Evolutionary conservation across 2,329 filamentous ascomycete genomes (phyloP).

Genomic region (Neofusicoccum ribis): DNA sequence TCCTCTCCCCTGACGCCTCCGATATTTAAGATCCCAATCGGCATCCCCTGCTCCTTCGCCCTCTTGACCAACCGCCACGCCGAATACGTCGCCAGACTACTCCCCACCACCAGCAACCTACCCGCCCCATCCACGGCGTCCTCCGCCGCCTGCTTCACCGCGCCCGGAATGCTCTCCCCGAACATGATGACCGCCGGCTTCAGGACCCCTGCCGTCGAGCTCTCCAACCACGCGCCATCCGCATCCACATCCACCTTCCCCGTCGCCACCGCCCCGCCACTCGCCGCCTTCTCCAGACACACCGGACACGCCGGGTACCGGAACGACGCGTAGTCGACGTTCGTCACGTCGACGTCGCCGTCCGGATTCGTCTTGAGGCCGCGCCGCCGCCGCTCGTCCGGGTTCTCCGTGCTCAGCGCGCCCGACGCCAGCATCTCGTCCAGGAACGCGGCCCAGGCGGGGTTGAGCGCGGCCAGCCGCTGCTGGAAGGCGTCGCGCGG

Average conservation of each 20-base stretch:
- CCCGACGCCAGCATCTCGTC: slow-evolving; percentile 69
- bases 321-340: slow-evolving; percentile 85
- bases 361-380: slow-evolving; percentile 88
- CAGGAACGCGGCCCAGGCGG: slow-evolving; percentile 79
- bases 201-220: slow-evolving; percentile 69
- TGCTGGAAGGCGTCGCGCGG: slow-evolving; percentile 73
- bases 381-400: slow-evolving; percentile 63
- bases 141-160: slow-evolving; percentile 76
- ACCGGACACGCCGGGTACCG: slow-evolving; percentile 85
- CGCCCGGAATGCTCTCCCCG: slow-evolving; percentile 75
- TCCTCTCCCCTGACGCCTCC: slow-evolving; percentile 81
- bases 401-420: slow-evolving; percentile 76
- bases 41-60: slow-evolving; percentile 78
- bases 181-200: slow-evolving; percentile 98
- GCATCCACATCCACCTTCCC: slow-evolving; percentile 66
- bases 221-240: slow-evolving; percentile 78
- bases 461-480: slow-evolving; percentile 76
- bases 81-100: slow-evolving; percentile 90
- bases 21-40: slow-evolving; percentile 84
- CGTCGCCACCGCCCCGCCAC: slow-evolving; percentile 30
- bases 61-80: slow-evolving; percentile 87
- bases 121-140: slow-evolving; percentile 74
- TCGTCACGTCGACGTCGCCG: slow-evolving; percentile 87
- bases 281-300: slow-evolving; percentile 63
- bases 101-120: slow-evolving; percentile 77